Base-by-base conservation (phyloP, 2,329 filamentous ascomycete species). In the Dissoconium aciculare region DNA sequence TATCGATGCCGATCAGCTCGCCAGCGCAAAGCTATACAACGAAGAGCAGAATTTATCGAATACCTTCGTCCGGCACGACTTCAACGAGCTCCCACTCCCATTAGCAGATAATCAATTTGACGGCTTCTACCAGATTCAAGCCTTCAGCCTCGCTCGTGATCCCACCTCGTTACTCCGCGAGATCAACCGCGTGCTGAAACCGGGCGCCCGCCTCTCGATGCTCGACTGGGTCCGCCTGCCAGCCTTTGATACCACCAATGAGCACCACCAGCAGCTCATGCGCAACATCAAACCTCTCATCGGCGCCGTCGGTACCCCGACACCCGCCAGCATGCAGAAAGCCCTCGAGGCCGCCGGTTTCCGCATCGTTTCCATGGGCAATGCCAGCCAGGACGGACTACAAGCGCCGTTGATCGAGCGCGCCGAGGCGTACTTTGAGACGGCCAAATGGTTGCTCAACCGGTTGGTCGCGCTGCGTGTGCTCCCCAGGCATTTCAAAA, bases 71-170 rank as follows among this genome's bases (percentile, higher is more conserved):
- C 28, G 29, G 26, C 32, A 31, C 26, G 46, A 50, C 37, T 45
- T 48, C 35, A 50, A 50, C 34, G 43, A 46, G 5, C 38, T 48
- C 3, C 46, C 46, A 2, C 35, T 48, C 11, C 46, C 46, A 9
- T 30, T 50, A 11, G 33, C 40, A 9, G 33, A 37, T n/a, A 34
- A 34, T 12, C 29, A 41, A 11, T 48, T 47, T 28, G 46, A 50
- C 32, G 45, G 37, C 38, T 48, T 50, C 36, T 50, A 50, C 34
- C 41, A 50, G 29, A 48, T 50, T 17, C 46, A 50, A 29, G 46
- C 46, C 13, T 47, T 50, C 38, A 45, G 41, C 27, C 33, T 50
- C 5, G 44, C 40, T 27, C 46, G 46, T 27, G 44, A 48, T 31
- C 39, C 44, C 24, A 26, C 35, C 2, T 36, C 37, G 15, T 35